phyloP scores from a whole-genome alignment of 345 rosid species.

The Melaleuca quinquenervia region DNA sequence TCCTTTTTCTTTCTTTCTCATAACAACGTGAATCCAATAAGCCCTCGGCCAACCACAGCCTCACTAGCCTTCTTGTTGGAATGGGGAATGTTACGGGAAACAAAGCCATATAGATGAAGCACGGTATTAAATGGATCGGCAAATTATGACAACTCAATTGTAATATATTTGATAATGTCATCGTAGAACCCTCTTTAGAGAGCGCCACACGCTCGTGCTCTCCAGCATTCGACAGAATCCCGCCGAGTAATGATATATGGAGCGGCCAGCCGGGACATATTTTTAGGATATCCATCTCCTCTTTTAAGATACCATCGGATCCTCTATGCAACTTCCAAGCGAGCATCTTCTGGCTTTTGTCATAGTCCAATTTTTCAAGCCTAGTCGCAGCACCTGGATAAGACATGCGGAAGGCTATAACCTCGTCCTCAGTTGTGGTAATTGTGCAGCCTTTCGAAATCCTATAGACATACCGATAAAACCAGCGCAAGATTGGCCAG shows the following conservation, averaged over 20 bases:
- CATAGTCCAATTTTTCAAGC: not conserved
- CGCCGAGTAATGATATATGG: not conserved
- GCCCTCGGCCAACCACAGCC: slow-evolving; percentile 15
- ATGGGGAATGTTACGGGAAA: slow-evolving; percentile 4
- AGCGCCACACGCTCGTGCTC: not conserved
- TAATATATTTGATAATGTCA: not conserved
- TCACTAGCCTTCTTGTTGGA: slow-evolving; percentile 8
- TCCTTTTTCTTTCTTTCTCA: not conserved
- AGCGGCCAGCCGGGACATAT: not conserved
- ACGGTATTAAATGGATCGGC: not conserved
- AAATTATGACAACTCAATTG: not conserved
- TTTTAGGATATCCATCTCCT: not conserved
- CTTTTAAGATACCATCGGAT: not conserved
- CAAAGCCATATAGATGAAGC: slow-evolving; percentile 4
- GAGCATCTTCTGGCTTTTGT: not conserved
- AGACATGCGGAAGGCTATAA: too few relatives aligned
- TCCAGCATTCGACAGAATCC: not conserved
- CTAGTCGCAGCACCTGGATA: too few relatives aligned
- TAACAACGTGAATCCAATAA: not conserved
- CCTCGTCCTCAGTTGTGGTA: not conserved
- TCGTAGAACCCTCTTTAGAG: not conserved
- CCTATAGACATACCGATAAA: too few relatives aligned
- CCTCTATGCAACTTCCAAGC: not conserved
- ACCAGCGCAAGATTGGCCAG: not conserved
- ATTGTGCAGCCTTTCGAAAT: not conserved